phyloP scores from a whole-genome alignment of 139 green algal genomes.

The Nannochloris sp. region DNA sequence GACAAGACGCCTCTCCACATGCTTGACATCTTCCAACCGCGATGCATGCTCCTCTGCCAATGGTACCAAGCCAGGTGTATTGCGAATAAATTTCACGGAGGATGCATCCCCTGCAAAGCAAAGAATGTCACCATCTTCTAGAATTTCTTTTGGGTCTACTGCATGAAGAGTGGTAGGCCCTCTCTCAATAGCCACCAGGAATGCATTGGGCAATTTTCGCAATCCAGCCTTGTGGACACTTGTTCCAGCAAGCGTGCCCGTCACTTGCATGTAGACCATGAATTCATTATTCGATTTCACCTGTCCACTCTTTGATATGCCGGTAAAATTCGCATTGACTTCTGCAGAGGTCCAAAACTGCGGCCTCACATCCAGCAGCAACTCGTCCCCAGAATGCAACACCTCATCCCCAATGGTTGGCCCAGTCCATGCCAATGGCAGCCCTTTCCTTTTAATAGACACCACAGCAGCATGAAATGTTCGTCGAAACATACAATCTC shows the following conservation, averaged over 20 bases:
- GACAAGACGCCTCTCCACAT: slow-evolving; percentile 32
- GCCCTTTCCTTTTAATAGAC: slow-evolving; percentile 49
- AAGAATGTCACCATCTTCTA: slow-evolving; percentile 56
- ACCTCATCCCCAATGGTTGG: slow-evolving; percentile 54
- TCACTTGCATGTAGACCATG: slow-evolving; percentile 27
- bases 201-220: slow-evolving; percentile 36
- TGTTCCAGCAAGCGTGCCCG: slow-evolving; percentile 31
- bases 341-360: slow-evolving; percentile 30
- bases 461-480: slow-evolving; percentile 57
- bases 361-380: slow-evolving; percentile 43
- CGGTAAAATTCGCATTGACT: slow-evolving; percentile 26
- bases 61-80: slow-evolving; percentile 42
- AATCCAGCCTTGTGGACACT: slow-evolving; percentile 26
- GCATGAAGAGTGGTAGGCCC: slow-evolving; percentile 26
- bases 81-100: slow-evolving; percentile 41
- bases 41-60: slow-evolving; percentile 31
- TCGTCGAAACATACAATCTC: slow-evolving; percentile 40
- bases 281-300: slow-evolving; percentile 31
- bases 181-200: slow-evolving; percentile 52
- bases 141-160: slow-evolving; percentile 35
- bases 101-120: slow-evolving; percentile 56
- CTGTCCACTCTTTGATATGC: slow-evolving; percentile 19
- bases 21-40: slow-evolving; percentile 14
- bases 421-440: slow-evolving; percentile 15
- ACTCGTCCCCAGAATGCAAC: slow-evolving; percentile 42